Conservation (phyloP, 805 yeast genomes). For the Barnettozyma wickerhamii region DNA sequence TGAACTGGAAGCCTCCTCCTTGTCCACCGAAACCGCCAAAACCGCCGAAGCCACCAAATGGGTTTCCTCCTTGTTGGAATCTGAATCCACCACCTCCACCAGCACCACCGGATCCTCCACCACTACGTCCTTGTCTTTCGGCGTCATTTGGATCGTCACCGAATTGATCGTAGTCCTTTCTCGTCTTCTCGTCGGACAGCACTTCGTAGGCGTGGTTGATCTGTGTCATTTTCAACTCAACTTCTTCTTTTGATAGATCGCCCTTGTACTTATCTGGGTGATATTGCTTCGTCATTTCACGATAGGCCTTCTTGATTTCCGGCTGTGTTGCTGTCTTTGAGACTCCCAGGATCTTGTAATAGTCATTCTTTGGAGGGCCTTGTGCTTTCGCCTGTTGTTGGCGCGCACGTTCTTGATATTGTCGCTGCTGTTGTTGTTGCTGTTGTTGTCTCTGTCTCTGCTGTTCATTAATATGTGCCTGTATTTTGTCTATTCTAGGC, state of each 20-base stretch:
- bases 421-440: constrained; percentile 43
- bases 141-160: constrained; percentile 51
- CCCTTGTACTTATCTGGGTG: constrained; percentile 92
- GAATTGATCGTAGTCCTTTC: constrained; percentile 59
- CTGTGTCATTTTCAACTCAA: constrained; percentile 83
- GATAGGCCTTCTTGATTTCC: constrained; percentile 76
- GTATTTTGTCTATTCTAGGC: constrained; percentile 29
- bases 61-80: constrained; percentile 2
- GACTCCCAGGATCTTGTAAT: constrained; percentile 74
- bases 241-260: constrained; percentile 59
- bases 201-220: constrained; percentile 92
- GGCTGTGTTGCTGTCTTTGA: constrained; percentile 60
- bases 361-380: constrained; percentile 49
- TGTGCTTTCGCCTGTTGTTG: constrained; percentile 30
- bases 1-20: constrained; percentile 6
- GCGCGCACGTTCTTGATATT: constrained; percentile 36
- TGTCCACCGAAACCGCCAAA: constrained; percentile 4
- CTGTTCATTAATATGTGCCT: constrained; percentile 26
- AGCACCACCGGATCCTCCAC: constrained; percentile 3
- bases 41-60: constrained; percentile 7
- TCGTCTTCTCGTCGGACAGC: constrained; percentile 59
- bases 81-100: constrained; percentile 5
- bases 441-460: constrained; percentile 40
- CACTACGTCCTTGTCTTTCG: constrained; percentile 10
- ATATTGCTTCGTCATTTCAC: constrained; percentile 69